Evolutionary conservation across 257 asterid genomes (phyloP), one percentile per base, ranked within the genome.

Genomic region (Scutellaria baicalensis): DNA sequence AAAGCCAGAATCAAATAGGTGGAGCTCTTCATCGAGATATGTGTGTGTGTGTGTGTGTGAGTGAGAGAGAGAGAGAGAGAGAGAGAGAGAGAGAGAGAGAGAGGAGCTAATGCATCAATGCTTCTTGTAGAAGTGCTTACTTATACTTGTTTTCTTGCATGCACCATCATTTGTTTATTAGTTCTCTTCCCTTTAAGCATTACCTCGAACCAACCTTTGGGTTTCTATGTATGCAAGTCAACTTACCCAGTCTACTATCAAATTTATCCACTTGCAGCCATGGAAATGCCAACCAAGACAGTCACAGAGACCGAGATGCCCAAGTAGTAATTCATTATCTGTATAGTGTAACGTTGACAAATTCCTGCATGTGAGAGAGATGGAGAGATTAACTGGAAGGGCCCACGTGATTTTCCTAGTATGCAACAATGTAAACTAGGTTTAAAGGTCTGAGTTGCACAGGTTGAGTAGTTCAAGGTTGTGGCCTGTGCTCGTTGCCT

Each of bases 11-110:
- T 27, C 61, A 66, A 38, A 50, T 43, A 38, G 40, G 49, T 66
- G 33, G 61, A 33, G 71, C 71, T 66, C 71, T 58, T 42, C 71
- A 66, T 66, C 31, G 44, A 2, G n/a, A n/a, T n/a, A n/a, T 44
- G 23, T 8, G 27, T 17, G 48, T 48, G 14, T 47, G 59, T n/a
- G n/a, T n/a, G n/a, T n/a, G n/a, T n/a, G n/a, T n/a, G n/a, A n/a
- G n/a, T n/a, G n/a, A n/a, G n/a, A n/a, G n/a, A n/a, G n/a, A n/a
- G n/a, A n/a, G n/a, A n/a, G n/a, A n/a, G n/a, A n/a, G n/a, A n/a
- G n/a, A 23, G 31, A 23, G 31, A 23, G 1, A 23, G 1, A 27
- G 33, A 27, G 4, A 27, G 33, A 27, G 33, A 27, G 2, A 2
- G 33, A 27, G 33, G 33, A 0, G 33, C 5, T 27, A 27, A 27